phyloP scores from a whole-genome alignment of 2,329 filamentous ascomycete species.

The Aspergillus flavus region DNA sequence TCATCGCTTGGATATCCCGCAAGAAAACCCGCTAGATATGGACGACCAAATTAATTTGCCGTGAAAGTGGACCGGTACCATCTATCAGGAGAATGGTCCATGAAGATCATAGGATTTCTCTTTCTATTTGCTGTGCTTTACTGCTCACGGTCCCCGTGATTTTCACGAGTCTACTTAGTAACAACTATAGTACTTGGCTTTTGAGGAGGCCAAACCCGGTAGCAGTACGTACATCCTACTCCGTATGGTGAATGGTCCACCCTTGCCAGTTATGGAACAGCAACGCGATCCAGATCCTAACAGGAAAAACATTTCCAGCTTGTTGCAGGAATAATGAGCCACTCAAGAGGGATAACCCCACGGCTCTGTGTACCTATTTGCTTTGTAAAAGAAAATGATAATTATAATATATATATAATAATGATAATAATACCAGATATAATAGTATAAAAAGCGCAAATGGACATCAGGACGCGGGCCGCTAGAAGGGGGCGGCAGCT shows the following conservation, averaged over 20 bases:
- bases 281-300: conserved; percentile 2
- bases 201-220: too few species aligned
- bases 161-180: not conserved
- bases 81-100: conserved; percentile 1
- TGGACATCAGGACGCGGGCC: not conserved
- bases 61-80: not conserved
- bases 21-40: not conserved
- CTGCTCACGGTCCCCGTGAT: conserved; percentile 5
- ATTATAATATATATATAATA: not conserved
- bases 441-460: not conserved
- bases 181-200: not conserved
- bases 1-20: not conserved
- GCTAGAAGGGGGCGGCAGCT: not conserved
- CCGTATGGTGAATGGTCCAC: not conserved
- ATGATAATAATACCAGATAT: not conserved
- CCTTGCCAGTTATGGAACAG: conserved; percentile 17
- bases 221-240: too few species aligned
- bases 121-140: conserved; percentile 4
- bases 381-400: not conserved
- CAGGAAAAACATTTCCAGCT: not conserved
- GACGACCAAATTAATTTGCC: not conserved
- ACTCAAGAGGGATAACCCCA: not conserved
- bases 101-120: conserved; percentile 11
- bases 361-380: conserved; percentile 6
- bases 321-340: not conserved